phyloP scores from a whole-genome alignment of 805 yeast genomes.

The Candida dendrica region DNA sequence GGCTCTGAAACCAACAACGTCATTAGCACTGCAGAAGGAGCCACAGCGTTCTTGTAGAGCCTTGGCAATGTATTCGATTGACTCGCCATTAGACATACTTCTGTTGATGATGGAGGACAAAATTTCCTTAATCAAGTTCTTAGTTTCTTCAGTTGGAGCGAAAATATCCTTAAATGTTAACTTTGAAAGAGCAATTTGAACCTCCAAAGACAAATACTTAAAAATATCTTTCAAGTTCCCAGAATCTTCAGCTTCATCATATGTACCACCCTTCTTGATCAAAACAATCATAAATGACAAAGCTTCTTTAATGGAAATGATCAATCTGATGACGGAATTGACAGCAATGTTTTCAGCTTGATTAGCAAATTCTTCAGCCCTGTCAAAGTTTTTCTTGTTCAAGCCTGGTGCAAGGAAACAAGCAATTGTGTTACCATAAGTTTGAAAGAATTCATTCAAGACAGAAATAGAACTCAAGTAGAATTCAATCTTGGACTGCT shows the following conservation, averaged over 20 bases:
- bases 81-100: conserved; percentile 84
- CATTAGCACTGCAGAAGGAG: conserved; percentile 88
- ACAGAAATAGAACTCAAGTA: conserved; percentile 66
- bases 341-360: conserved; percentile 92
- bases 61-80: conserved; percentile 83
- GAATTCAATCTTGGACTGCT: conserved; percentile 51
- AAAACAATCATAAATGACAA: conserved; percentile 79
- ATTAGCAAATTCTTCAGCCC: conserved; percentile 54
- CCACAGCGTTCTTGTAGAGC: conserved; percentile 90
- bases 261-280: conserved; percentile 56
- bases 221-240: conserved; percentile 54
- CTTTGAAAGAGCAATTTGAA: conserved; percentile 59
- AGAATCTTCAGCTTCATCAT: conserved; percentile 18
- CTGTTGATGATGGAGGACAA: conserved; percentile 84
- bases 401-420: conserved; percentile 54
- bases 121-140: conserved; percentile 70
- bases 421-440: conserved; percentile 54
- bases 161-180: conserved; percentile 72
- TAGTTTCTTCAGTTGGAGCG: conserved; percentile 51
- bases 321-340: conserved; percentile 64
- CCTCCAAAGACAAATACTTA: conserved; percentile 58
- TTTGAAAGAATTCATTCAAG: conserved; percentile 60
- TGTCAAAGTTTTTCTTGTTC: conserved; percentile 26
- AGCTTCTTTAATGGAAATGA: conserved; percentile 80
- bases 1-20: conserved; percentile 89